Evolutionary conservation across 805 yeast genomes (phyloP), one percentile per base, ranked within the genome.

Genomic region (Nakazawaea ambrosiae): DNA sequence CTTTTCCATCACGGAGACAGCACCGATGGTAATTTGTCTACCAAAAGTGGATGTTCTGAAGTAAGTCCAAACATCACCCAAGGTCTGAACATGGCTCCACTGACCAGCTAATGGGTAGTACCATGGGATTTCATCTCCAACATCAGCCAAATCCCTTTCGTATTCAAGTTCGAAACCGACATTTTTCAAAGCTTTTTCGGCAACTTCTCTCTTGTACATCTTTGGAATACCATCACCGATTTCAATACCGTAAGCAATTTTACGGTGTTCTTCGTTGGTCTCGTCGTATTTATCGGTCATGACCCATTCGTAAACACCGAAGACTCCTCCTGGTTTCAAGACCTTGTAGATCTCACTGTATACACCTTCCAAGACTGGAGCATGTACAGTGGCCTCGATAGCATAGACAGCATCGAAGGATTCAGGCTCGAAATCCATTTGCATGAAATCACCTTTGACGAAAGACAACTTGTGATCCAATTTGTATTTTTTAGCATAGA

Each of bases 301-400:
- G 47, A 92, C 97, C 98, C 98, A 92, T 66, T 92, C 98, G 68
- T 92, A 92, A 37, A 92, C 97, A 59, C 97, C 98, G 49, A 92
- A 92, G 34, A 71, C 77, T 61, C 98, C 98, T 57, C 97, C 97
- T 51, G 98, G 97, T 66, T 92, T 92, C 62, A 90, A 74, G 14
- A 87, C 96, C 58, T 86, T 86, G 77, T 77, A 92, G 55, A 90
- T 90, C 69, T 90, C 95, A 41, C 84, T 70, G 64, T 90, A 90
- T 37, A 92, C 97, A 58, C 97, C 97, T 63, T 88, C 96, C 54
- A 92, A 75, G 28, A 77, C 81, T 42, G 98, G 98, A 12, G 98
- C 97, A 58, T 90, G 98, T 41, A 88, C 96, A 24, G 98, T 90
- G 43, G 98, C 98, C 70, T 90, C 98, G 55, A 90, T 90, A 46